Conservation (phyloP, 805 yeast genomes). For the Schwanniomyces polymorphus region DNA sequence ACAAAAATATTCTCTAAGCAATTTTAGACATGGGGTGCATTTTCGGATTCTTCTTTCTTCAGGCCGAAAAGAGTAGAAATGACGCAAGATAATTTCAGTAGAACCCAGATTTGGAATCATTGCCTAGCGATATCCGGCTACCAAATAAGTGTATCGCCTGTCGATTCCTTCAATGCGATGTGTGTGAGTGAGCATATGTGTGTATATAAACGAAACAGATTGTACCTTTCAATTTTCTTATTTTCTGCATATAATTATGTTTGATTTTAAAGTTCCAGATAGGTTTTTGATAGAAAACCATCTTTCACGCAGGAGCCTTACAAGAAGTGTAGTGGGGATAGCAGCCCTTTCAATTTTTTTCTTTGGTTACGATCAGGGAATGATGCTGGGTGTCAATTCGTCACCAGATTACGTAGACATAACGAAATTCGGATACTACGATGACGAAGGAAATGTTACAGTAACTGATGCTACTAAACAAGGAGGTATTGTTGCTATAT, state of each 20-base stretch:
- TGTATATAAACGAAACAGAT: neutral
- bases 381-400: slow-evolving; percentile 56
- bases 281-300: slow-evolving; percentile 5
- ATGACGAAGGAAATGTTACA: slow-evolving; percentile 11
- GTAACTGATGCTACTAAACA: slow-evolving; percentile 42
- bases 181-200: no score
- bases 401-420: slow-evolving; percentile 42
- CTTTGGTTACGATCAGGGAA: slow-evolving; percentile 81
- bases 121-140: no score
- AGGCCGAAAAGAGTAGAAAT: no score
- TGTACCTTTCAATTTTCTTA: neutral
- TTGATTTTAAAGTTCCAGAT: neutral
- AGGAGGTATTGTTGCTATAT: slow-evolving; percentile 64
- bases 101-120: no score
- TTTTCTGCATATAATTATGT: neutral
- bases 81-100: no score
- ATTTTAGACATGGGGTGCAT: neutral
- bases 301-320: slow-evolving; percentile 2
- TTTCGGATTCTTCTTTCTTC: neutral
- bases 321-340: slow-evolving; percentile 4
- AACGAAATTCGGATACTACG: slow-evolving; percentile 16
- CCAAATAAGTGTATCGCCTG: no score
- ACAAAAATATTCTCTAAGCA: neutral
- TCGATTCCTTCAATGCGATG: no score
- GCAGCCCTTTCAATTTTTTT: slow-evolving; percentile 39